Evolutionary conservation across 352 stramenopile species (phyloP).

Genomic region (Globisporangium spinosum): DNA sequence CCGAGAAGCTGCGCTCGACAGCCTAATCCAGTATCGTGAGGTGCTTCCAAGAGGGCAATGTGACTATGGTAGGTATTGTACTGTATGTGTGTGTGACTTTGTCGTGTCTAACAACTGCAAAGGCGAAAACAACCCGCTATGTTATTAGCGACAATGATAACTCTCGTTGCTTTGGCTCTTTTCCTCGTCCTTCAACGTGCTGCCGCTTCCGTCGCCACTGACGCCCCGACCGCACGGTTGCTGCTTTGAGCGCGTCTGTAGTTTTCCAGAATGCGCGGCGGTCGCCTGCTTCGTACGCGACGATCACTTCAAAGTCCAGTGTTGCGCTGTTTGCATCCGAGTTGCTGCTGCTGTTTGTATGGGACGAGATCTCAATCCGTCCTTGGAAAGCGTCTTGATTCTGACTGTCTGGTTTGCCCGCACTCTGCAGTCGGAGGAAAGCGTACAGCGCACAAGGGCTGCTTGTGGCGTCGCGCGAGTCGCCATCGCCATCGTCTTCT

Average conservation of each 20-base stretch:
- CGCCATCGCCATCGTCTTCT: not conserved
- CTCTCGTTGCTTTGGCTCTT: not conserved
- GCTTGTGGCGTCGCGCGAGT: not conserved
- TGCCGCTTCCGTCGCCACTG: constrained; percentile 58
- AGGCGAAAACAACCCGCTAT: not conserved
- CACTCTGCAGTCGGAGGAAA: constrained; percentile 14
- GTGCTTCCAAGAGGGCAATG: not conserved
- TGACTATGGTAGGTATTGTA: not conserved
- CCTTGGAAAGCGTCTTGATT: constrained; percentile 20
- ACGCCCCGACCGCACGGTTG: constrained; percentile 52
- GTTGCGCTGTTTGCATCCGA: not conserved
- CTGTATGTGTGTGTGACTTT: not conserved
- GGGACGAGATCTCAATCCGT: constrained; percentile 29
- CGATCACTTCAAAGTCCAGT: constrained; percentile 31
- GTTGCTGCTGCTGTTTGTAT: constrained; percentile 7
- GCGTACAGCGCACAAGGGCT: not conserved
- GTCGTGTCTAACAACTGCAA: constrained; percentile 1
- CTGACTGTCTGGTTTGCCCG: not conserved
- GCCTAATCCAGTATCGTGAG: constrained; percentile 12
- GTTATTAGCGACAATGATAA: not conserved
- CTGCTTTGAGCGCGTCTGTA: constrained; percentile 53
- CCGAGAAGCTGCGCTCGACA: constrained; percentile 28
- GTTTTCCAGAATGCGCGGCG: constrained; percentile 65
- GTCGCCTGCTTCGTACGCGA: constrained; percentile 49
- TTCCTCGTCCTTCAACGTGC: not conserved